A percentile compares a stretch with the other conserved stretches of the same genome.
These are phyloP conservation scores for Cytospora mali DNA, from an alignment of 2,329 filamentous ascomycete genomes.

Conservation along the genomic window DNA sequence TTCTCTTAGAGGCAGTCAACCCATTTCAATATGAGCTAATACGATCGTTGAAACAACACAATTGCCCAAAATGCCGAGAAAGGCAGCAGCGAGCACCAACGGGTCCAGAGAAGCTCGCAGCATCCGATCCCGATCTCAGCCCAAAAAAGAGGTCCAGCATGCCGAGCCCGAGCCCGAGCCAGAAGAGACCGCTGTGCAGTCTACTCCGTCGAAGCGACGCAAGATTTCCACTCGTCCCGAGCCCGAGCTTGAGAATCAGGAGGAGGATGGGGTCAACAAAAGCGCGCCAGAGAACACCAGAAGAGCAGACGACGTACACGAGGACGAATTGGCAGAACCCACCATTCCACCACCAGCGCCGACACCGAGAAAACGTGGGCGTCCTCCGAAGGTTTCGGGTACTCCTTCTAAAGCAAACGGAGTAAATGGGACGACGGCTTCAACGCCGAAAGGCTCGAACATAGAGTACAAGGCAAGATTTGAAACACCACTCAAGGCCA, in stretches of 20 bases:
- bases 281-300: not conserved
- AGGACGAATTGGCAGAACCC: constrained; percentile 27
- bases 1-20: not conserved
- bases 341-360: constrained; percentile 39
- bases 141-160: not conserved
- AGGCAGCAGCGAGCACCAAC: not conserved
- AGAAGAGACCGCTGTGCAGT: not conserved
- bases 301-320: constrained; percentile 21
- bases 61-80: not conserved
- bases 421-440: constrained; percentile 35
- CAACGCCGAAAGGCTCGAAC: constrained; percentile 37
- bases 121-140: constrained; percentile 3
- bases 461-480: constrained; percentile 35
- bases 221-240: not conserved
- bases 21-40: not conserved
- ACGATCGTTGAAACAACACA: constrained; percentile 1
- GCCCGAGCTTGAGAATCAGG: not conserved
- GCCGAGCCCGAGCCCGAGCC: not conserved
- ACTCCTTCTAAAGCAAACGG: constrained; percentile 19
- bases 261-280: constrained; percentile 25
- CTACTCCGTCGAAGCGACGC: constrained; percentile 16
- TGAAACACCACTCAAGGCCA: constrained; percentile 44
- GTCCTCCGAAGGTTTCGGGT: constrained; percentile 31
- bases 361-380: constrained; percentile 34
- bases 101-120: not conserved